These are phyloP conservation scores for Zoysia matrella DNA, from an alignment of 202 grass and related monocot species.

Conservation along the genomic window DNA sequence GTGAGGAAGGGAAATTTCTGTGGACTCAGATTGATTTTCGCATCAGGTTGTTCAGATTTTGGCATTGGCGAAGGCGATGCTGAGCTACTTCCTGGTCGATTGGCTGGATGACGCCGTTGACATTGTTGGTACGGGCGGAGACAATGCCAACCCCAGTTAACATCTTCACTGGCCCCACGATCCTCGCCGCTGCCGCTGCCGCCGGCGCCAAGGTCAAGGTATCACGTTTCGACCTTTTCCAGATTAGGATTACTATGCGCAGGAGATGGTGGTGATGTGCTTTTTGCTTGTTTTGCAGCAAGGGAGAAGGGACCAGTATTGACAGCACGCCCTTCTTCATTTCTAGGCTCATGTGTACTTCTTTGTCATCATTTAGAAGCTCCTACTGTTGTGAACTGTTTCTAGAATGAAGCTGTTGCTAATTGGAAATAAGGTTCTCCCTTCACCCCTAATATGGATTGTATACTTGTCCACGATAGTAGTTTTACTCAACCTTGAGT, in stretches of 20 bases:
- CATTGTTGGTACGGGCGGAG: constrained; percentile 93
- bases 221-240: neutral
- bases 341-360: neutral
- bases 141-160: constrained; percentile 86
- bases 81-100: constrained; percentile 62
- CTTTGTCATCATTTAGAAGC: no score
- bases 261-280: constrained; percentile 2
- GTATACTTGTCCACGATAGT: no score
- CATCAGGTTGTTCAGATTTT: constrained; percentile 55
- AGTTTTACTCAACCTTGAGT: no score
- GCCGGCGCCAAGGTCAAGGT: constrained; percentile 91
- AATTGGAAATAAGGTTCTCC: constrained; percentile 2
- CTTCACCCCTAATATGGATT: neutral
- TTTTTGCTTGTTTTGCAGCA: constrained; percentile 47
- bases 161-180: constrained; percentile 65
- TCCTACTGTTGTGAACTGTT: constrained; percentile 1
- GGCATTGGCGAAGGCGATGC: constrained; percentile 84
- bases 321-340: neutral
- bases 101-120: constrained; percentile 74
- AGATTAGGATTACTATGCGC: neutral
- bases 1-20: neutral
- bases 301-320: constrained; percentile 66
- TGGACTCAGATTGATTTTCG: neutral
- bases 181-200: constrained; percentile 50
- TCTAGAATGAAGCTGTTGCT: neutral